Base-by-base conservation (phyloP, 2,329 filamentous ascomycete species). In the Apiospora marii region DNA sequence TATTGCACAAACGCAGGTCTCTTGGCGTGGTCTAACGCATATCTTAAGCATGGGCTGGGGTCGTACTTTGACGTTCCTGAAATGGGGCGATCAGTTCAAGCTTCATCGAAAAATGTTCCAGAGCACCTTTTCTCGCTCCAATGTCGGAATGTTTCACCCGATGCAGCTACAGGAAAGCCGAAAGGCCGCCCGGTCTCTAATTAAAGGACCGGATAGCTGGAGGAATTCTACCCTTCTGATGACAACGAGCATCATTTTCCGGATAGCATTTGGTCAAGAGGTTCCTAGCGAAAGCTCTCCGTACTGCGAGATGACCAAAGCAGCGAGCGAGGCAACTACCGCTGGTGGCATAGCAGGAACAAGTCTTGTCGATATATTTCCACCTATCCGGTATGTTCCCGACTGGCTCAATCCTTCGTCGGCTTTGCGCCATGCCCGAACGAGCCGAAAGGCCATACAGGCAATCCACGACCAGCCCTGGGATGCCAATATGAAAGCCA, bases 311-410 rank as follows among this genome's bases (percentile, higher is more conserved):
- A 75, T 75, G 73, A 67, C 74, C 3, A 43, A 68, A 34, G 74
- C 69, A 44, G 74, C 74, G 51, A 75, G 72, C 68, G 68, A 71
- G 13, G 74, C 68, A 10, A 74, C 74, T 4, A 71, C 74, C 10
- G 73, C 73, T 49, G 74, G 74, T 13, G 74, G 74, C 30, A 73
- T 79, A 44, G 79, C 80, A 19, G 80, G 79, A 24, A 79, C 79
- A 64, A 85, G 83, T 2, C 78, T 85, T 1, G 84, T 87, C 19
- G 87, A 88, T 75, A 82, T 85, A 73, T 86, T 88, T 70, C 87
- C 87, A 0, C 78, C 82, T n/a, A 76, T 84, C 41, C 81, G 80
- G 58, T 81, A 82, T 73, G 74, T 87, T n/a, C 85, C 86, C 0
- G 75, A 80, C 41, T 84, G 80, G 75, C 34, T 74, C 12, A 75